A percentile compares a stretch with the other conserved stretches of the same genome.
Conservation (phyloP, 768 basidiomycete genomes). For the Tephrocybe sp. region DNA sequence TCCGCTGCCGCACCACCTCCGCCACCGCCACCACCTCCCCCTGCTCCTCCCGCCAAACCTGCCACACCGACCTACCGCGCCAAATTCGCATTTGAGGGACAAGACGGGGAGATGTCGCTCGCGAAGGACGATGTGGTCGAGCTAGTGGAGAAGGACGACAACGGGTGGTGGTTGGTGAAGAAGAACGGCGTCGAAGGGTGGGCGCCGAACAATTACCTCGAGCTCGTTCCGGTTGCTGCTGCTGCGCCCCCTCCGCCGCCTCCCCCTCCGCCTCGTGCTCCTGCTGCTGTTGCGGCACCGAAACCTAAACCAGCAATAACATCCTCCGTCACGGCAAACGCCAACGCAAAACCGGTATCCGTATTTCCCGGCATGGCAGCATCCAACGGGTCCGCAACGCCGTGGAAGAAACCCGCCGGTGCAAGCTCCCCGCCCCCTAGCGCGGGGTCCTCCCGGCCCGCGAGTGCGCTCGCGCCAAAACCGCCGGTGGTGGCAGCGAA, state of each 20-base stretch:
- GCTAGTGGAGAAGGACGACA: slow-evolving; percentile 88
- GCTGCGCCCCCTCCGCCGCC: slow-evolving; percentile 68
- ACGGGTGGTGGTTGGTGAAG: slow-evolving; percentile 98
- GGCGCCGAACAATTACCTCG: slow-evolving; percentile 94
- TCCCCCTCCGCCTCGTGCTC: slow-evolving; percentile 58
- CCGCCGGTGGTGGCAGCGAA: slow-evolving; percentile 55
- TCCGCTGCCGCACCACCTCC: slow-evolving; percentile 35
- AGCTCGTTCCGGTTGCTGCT: slow-evolving; percentile 69
- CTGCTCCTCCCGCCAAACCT: slow-evolving; percentile 59
- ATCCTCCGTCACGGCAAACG: no score
- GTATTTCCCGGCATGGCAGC: slow-evolving; percentile 79
- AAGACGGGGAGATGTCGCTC: slow-evolving; percentile 88
- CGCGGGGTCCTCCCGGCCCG: slow-evolving; percentile 45
- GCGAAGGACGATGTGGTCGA: slow-evolving; percentile 93
- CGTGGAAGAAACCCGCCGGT: slow-evolving; percentile 68
- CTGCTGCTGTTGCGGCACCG: slow-evolving; percentile 28
- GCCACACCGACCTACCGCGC: slow-evolving; percentile 79
- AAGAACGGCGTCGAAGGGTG: slow-evolving; percentile 84
- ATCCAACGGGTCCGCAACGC: slow-evolving; percentile 66
- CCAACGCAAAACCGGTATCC: slow-evolving; percentile 73
- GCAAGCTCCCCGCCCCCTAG: slow-evolving; percentile 40
- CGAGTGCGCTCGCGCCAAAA: slow-evolving; percentile 48
- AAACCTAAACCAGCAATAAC: no score
- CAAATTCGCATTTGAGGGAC: slow-evolving; percentile 90
- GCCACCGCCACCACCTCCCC: slow-evolving; percentile 44